Evolutionary conservation across 352 stramenopile species (phyloP).

Genomic region (Phytophthora cactorum): DNA sequence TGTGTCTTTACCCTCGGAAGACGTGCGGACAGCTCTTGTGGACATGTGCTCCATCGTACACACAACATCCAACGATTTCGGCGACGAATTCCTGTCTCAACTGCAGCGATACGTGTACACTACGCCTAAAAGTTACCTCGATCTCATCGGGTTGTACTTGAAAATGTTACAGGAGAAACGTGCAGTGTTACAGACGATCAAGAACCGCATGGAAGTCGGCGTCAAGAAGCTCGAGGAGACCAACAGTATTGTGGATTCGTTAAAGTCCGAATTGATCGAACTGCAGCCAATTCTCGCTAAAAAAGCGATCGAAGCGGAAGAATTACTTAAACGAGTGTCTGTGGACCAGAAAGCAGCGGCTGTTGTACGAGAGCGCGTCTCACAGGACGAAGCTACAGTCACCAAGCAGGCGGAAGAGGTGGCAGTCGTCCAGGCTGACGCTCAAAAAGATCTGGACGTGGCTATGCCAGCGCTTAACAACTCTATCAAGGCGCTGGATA

Average conservation of each 20-base stretch:
- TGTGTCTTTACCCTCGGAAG: constrained; percentile 78
- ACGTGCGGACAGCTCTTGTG: constrained; percentile 79
- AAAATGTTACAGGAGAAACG: constrained; percentile 93
- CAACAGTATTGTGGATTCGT: constrained; percentile 92
- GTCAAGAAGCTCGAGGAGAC: constrained; percentile 95
- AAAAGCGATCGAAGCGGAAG: constrained; percentile 92
- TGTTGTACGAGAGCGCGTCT: constrained; percentile 87
- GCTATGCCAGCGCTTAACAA: constrained; percentile 92
- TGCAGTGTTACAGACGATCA: constrained; percentile 80
- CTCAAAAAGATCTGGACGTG: constrained; percentile 93
- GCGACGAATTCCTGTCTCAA: constrained; percentile 90
- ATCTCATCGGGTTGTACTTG: constrained; percentile 95
- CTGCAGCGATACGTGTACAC: constrained; percentile 94
- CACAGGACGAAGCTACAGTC: constrained; percentile 92
- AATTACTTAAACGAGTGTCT: constrained; percentile 92
- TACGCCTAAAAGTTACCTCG: constrained; percentile 96
- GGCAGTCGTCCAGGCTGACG: constrained; percentile 89
- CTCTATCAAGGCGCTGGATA: constrained; percentile 90
- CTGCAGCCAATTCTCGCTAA: constrained; percentile 92
- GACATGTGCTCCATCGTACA: constrained; percentile 94
- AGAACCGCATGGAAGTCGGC: constrained; percentile 91
- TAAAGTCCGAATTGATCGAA: constrained; percentile 92
- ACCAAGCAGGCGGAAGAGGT: constrained; percentile 93
- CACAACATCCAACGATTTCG: constrained; percentile 90
- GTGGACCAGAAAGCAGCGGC: constrained; percentile 93